Evolutionary conservation across 2,329 filamentous ascomycete species (phyloP).

Genomic region (Coniochaeta ligniaria): DNA sequence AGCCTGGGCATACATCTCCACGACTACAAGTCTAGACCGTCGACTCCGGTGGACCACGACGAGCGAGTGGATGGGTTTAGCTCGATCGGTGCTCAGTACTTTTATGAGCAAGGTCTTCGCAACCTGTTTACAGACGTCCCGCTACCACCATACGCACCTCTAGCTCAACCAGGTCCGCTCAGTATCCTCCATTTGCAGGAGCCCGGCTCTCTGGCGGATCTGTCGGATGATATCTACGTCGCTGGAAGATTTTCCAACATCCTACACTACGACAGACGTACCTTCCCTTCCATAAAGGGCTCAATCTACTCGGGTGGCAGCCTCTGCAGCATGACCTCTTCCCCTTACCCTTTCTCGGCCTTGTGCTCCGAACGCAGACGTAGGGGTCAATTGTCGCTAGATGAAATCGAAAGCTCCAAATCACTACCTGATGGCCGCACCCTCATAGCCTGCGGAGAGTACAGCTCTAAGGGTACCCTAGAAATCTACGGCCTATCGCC

Average conservation of each 20-base stretch:
- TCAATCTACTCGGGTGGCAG: conserved; percentile 80
- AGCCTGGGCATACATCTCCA: conserved; percentile 75
- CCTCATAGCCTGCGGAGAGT: conserved; percentile 78
- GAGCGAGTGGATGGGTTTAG: conserved; percentile 29
- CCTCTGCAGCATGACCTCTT: conserved; percentile 63
- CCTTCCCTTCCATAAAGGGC: conserved; percentile 68
- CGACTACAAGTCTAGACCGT: conserved; percentile 54
- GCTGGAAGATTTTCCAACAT: conserved; percentile 85
- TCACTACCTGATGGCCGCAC: conserved; percentile 49
- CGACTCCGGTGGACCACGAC: conserved; percentile 19
- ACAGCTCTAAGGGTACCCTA: conserved; percentile 83
- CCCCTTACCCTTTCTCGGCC: conserved; percentile 62
- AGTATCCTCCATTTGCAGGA: conserved; percentile 72
- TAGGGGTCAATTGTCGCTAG: conserved; percentile 45
- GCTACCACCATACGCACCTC: conserved; percentile 55
- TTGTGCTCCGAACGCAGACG: conserved; percentile 52
- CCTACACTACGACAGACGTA: conserved; percentile 80
- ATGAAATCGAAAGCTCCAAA: conserved; percentile 48
- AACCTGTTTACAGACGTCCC: conserved; percentile 45
- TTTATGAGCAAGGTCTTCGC: conserved; percentile 20
- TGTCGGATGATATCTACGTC: conserved; percentile 77
- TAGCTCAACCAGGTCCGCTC: conserved; percentile 75
- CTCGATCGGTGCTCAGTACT: conserved; percentile 16
- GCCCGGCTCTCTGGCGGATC: conserved; percentile 40
- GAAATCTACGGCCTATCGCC: conserved; percentile 69